Base-by-base conservation (phyloP, 2,329 filamentous ascomycete genomes). In the Claviceps sp. region DNA sequence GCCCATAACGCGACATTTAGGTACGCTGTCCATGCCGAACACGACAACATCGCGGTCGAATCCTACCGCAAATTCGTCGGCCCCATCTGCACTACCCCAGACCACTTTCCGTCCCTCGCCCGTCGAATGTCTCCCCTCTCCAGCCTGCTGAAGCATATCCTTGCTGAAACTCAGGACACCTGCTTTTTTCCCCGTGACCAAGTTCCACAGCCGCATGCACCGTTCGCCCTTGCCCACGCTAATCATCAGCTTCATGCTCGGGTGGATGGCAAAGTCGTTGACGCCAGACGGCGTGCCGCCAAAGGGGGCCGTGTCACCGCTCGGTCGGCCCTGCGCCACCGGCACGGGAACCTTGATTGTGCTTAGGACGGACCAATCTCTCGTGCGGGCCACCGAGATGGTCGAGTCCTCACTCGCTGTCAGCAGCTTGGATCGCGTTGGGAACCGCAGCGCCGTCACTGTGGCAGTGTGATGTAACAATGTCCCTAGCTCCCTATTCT, bases 211-310 rank as follows among this genome's bases (percentile, higher is more conserved):
- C 57, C 93, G 76, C 86, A 98, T 94, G 62, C 84, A 88, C 57
- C 82, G 83, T 71, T 98, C 93, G 57, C 89, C 89, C 61, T 85
- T 88, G 59, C 88, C 85, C 8, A 97, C 89, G 60, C 82, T 94
- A 55, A 98, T 81, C 87, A 97, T 95, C 49, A 98, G 74, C 71
- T 96, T 97, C 78, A 95, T 88, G 66, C 87, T 94, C 0, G 93
- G 91, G 65, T 98, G 93, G 26, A 98, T 85, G 2, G 91, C 88
- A 66, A 98, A 95, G 65, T 90, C 87, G 65, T 95, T 97, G 59
- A 97, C 81, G 18, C 93, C 93, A n/a, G 84, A 80, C 0, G 90
- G 90, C 26, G 85, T 81, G 47, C 82, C 86, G 18, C 88, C 89
- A 11, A 84, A 78, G 2, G 85, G 83, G 7, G 89, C 88, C 18